Conservation (phyloP, 306 rosid species). For the Vicia sativa region DNA sequence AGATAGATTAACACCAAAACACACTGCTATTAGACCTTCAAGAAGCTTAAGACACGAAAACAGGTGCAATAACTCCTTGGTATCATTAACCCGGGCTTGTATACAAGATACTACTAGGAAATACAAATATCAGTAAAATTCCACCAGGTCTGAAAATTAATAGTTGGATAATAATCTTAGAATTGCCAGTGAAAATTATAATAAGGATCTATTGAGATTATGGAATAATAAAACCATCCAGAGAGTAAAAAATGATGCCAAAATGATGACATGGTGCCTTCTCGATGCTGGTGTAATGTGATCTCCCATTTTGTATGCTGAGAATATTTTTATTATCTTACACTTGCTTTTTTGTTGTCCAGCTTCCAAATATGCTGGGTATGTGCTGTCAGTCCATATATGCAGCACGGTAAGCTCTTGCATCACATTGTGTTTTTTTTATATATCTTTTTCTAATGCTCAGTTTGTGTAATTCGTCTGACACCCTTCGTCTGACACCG, state of each 20-base stretch:
- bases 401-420: slow-evolving; percentile 82
- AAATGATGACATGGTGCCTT: slow-evolving; percentile 1
- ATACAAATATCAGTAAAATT: slow-evolving; percentile 10
- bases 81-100: not conserved
- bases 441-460: slow-evolving; percentile 9
- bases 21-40: not conserved
- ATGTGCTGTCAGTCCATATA: slow-evolving; percentile 81
- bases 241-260: not conserved
- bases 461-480: not conserved
- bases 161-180: not conserved
- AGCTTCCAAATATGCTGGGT: slow-evolving; percentile 99
- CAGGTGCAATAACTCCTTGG: not conserved
- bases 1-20: not conserved
- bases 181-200: not conserved
- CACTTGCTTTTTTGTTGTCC: slow-evolving; percentile 38
- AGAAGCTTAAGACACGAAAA: slow-evolving; percentile 8
- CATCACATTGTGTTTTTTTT: slow-evolving; percentile 15
- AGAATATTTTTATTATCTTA: slow-evolving; percentile 28
- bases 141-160: not conserved
- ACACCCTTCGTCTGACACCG: not conserved
- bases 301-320: slow-evolving; percentile 20
- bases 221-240: not conserved
- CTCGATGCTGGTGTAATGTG: slow-evolving; percentile 15
- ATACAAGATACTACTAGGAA: slow-evolving; percentile 3
- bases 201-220: not conserved